These are phyloP conservation scores for Teratosphaeria nubilosa DNA, from an alignment of 2,329 filamentous ascomycete species.

Conservation along the genomic window DNA sequence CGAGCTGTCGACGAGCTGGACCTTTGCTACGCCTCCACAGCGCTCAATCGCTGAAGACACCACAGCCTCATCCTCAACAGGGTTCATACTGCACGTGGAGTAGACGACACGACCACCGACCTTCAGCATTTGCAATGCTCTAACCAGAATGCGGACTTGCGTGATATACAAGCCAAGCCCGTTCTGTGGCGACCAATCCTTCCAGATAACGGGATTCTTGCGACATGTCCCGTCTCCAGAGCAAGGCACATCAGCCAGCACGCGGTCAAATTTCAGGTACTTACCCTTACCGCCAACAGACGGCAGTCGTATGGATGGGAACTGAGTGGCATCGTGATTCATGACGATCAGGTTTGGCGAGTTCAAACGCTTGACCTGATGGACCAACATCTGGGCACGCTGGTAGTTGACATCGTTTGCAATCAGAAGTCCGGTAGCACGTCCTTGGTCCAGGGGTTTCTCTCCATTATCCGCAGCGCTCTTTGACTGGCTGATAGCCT, in stretches of 20 bases:
- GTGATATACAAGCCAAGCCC: conserved; percentile 78
- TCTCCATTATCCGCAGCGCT: conserved; percentile 32
- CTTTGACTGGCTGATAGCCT: conserved; percentile 56
- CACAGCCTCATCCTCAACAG: conserved; percentile 92
- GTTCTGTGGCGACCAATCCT: conserved; percentile 83
- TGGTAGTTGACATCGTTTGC: conserved; percentile 97
- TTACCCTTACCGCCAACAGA: conserved; percentile 41
- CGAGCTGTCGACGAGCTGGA: conserved; percentile 76
- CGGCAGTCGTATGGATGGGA: conserved; percentile 81
- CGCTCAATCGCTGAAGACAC: conserved; percentile 78
- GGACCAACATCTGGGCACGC: conserved; percentile 91
- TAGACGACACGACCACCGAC: conserved; percentile 90
- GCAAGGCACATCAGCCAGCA: conserved; percentile 92
- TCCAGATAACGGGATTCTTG: conserved; percentile 92
- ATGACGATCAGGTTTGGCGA: conserved; percentile 95
- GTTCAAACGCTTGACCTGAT: conserved; percentile 93
- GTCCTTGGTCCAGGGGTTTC: conserved; percentile 63
- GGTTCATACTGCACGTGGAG: conserved; percentile 98
- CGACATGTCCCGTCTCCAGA: conserved; percentile 88
- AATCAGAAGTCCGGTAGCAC: conserved; percentile 82
- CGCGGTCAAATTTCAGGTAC: conserved; percentile 94
- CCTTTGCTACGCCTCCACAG: conserved; percentile 72
- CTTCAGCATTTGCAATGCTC: conserved; percentile 92
- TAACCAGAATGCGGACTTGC: conserved; percentile 80
- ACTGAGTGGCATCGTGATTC: conserved; percentile 94